Base-by-base conservation (phyloP, 805 yeast genomes). In the Candida rishiriensis region DNA sequence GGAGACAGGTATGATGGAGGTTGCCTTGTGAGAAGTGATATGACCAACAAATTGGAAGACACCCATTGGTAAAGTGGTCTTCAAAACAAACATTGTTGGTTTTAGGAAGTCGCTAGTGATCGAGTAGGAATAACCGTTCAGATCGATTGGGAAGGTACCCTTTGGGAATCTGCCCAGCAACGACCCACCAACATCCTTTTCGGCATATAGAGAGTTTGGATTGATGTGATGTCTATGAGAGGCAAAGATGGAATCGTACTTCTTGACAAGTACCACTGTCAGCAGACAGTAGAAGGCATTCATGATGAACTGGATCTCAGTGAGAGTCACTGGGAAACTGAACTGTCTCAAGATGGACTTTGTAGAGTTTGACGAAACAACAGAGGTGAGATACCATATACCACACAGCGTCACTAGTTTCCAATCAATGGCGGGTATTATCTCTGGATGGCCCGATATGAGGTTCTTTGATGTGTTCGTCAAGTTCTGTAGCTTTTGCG, bases 21-120 rank as follows among this genome's bases (percentile, higher is more conserved):
- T 89, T n/a, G 98, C 91, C 59, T 86, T 85, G 61, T 90, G 97
- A 8, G 95, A 79, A 12, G 95, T 79, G 49, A 90, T 80, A 64
- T 91, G 98, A 16, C 98, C 99, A 16, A 83, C 70, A 53, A 91
- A 86, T 69, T 91, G 98, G 68, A 91, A 93, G 48, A 82, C 70
- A 8, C 97, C 98, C 96, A 91, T 88, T 15, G 98, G 98, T 17
- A 88, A 76, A 0, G 96, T 88, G 12, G 88, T 83, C 40, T 69
- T 57, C 13, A 86, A 53, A 30, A 83, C 69, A 41, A 71, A 57
- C 39, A 61, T 52, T 2, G 79, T 70, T 18, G 95, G 93, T 17
- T 65, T 66, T 13, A 83, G 52, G 51, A 85, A 78, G 29, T 67
- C 62, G 26, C 49, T 33, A 3, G 39, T 13, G 55, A 64, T 39